Evolutionary conservation across 2,329 filamentous ascomycete species (phyloP), one percentile per base, ranked within the genome.

Genomic region (Paecilomyces formosus): DNA sequence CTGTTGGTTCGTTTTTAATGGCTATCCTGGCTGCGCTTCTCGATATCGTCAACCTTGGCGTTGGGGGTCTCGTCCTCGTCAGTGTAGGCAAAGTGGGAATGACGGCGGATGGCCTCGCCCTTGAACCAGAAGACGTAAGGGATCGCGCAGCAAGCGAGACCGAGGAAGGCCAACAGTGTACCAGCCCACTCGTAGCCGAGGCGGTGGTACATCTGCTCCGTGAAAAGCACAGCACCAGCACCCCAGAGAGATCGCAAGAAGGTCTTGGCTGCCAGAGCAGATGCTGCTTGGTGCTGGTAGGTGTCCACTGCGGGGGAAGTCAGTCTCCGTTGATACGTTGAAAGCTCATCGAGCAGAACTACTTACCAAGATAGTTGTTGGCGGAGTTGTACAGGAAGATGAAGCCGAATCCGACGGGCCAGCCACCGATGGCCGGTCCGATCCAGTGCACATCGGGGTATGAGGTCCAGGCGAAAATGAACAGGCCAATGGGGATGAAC

Each of bases 371-470:
- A 75, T 89, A 89, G 76, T 89, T 89, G 74, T 89, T 89, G 66
- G 86, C 86, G 9, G 87, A 81, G 77, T 92, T 92, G 79, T 92
- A 92, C 24, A 92, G 78, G 78, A 92, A 91, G 73, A 92, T 90
- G 77, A 92, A 90, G 60, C 89, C 89, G 66, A 92, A 91, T 11
- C 88, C 88, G 56, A 92, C 85, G 12, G 85, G 83, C 70, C 86
- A 82, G 33, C 88, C 88, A 56, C 86, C 89, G 60, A 92, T 79
- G 8, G 82, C 81, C 0, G 90, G 89, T 0, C 89, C 90, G 12
- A 85, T 80, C 88, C 88, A 93, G 63, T 80, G 82, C 0, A 92
- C 68, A 0, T 75, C 63, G 1, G 81, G 70, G 72, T 90, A 92
- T 0, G 87, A 89, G 0, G 84, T 83, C 85, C 85, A 88, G 1